Evolutionary conservation across 352 stramenopile species (phyloP), one percentile per base, ranked within the genome.

Genomic region (Phytophthora fragariaefolia): DNA sequence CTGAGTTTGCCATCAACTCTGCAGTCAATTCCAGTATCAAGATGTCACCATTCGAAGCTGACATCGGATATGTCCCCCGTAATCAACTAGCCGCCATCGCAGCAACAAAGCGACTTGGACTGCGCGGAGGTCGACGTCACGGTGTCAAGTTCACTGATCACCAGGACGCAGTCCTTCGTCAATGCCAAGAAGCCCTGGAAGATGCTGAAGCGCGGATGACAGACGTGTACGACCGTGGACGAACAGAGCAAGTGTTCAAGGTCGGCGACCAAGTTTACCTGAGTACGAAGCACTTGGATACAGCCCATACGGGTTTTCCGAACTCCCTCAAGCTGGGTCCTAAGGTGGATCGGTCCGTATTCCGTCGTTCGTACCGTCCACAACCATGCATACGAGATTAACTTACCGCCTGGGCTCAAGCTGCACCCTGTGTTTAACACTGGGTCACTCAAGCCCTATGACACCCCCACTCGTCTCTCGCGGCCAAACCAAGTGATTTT

Each of bases 171-270:
- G 23, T 58, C 13, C 22, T 58, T 32, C 34, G 51, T 13, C 51
- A 58, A 26, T 58, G 15, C 17, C 34, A 58, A 49, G 32, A 49
- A 32, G 51, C 51, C 26, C 17, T 58, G 5, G 51, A 58, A 20
- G 51, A 58, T 15, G 22, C 20, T 36, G 22, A 58, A 58, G 32
- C 32, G 2, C 36, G 13, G 7, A 58, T 58, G 36, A 22, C 51
- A 20, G 22, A 28, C 30, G 34, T 26, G 18, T 58, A 58, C 34
- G 50, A 46, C 22, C 24, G 27, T 13, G 50, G 50, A 47, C 20
- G 50, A 15, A 38, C 15, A 20, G 50, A 47, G 20, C 34, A 58
- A 47, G 50, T 34, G 23, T 58, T 58, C 50, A 34, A 58, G 8
- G 30, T 58, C 27, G 26, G 27, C n/a, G 48, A 47, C 24, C 40